Evolutionary conservation across 2,329 filamentous ascomycete genomes (phyloP).

Genomic region (Aurifilum marmelostoma): DNA sequence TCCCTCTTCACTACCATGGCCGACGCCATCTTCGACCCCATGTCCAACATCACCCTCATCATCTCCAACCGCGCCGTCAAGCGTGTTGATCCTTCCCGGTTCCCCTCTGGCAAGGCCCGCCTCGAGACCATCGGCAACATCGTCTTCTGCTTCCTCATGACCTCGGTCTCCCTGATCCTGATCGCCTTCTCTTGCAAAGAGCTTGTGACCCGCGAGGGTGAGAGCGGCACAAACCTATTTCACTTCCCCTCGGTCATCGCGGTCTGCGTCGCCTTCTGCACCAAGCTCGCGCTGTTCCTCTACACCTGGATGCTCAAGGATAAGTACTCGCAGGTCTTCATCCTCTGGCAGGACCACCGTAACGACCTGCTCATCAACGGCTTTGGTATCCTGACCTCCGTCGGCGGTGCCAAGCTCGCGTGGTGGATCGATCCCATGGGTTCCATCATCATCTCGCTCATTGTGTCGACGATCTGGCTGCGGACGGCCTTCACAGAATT

Average conservation of each 20-base stretch:
- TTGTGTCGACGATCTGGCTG: conserved; percentile 82
- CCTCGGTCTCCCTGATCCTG: conserved; percentile 84
- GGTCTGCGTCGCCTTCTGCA: conserved; percentile 79
- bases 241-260: conserved; percentile 83
- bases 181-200: conserved; percentile 85
- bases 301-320: conserved; percentile 93
- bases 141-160: conserved; percentile 96
- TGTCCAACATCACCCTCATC: conserved; percentile 87
- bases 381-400: conserved; percentile 85
- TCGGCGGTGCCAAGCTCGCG: conserved; percentile 83
- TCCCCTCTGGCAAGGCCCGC: conserved; percentile 89
- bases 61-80: conserved; percentile 86
- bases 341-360: conserved; percentile 95
- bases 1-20: conserved; percentile 98
- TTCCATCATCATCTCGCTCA: conserved; percentile 77
- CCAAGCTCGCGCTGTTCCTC: conserved; percentile 81
- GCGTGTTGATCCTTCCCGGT: conserved; percentile 81
- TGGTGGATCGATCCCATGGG: conserved; percentile 98
- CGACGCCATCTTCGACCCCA: conserved; percentile 89
- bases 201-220: conserved; percentile 56
- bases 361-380: conserved; percentile 98
- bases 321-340: conserved; percentile 88
- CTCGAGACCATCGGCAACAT: conserved; percentile 97
- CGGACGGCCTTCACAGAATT: conserved; percentile 88
- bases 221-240: conserved; percentile 64